phyloP scores from a whole-genome alignment of 2,329 filamentous ascomycete species.

The Xylaria sp. region DNA sequence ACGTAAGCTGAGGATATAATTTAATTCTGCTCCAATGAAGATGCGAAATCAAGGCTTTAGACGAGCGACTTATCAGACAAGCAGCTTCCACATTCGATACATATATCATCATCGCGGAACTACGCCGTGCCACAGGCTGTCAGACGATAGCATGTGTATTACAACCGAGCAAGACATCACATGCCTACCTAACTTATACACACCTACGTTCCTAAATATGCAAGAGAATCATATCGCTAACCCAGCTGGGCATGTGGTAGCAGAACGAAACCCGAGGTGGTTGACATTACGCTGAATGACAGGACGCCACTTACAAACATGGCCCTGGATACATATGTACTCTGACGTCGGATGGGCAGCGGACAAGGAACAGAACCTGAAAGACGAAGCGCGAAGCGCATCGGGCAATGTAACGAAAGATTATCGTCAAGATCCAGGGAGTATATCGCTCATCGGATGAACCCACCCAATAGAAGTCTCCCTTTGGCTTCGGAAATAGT shows the following conservation, averaged over 20 bases:
- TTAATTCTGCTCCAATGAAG: background rate
- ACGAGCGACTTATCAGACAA: background rate
- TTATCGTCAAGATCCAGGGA: background rate
- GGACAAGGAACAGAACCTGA: background rate
- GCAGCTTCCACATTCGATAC: background rate
- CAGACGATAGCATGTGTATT: constrained; percentile 1
- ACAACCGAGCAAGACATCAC: background rate
- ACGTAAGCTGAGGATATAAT: background rate
- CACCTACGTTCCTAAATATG: background rate
- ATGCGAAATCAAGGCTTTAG: background rate
- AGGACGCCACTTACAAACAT: background rate
- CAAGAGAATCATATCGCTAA: background rate
- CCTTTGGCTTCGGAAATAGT: background rate
- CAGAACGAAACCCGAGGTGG: background rate
- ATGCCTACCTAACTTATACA: background rate
- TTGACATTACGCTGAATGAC: background rate
- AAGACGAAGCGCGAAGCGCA: background rate
- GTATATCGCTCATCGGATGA: background rate
- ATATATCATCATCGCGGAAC: too few species aligned
- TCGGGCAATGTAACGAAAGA: background rate
- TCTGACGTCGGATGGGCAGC: too few species aligned
- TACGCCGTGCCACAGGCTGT: background rate
- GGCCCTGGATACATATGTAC: background rate
- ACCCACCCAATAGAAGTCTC: background rate
- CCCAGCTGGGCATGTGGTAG: background rate